A percentile compares a stretch with the other conserved stretches of the same genome.
Conservation (phyloP, 2,329 filamentous ascomycete genomes). For the Cladosporium sp. region DNA sequence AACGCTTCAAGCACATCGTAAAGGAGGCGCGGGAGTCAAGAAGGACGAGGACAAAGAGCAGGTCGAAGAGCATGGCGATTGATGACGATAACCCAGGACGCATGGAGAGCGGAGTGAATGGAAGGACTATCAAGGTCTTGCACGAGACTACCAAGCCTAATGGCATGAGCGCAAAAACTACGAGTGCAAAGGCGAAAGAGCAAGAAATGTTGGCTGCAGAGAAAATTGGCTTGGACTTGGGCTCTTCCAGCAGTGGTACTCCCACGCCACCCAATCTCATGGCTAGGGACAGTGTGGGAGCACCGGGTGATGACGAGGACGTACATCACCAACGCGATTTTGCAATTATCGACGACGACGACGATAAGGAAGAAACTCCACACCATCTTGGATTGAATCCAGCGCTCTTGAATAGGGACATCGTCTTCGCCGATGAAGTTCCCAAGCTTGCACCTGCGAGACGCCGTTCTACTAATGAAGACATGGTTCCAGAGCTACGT, state of each 20-base stretch:
- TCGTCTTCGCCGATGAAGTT: constrained; percentile 69
- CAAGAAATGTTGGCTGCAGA: constrained; percentile 40
- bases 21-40: constrained; percentile 69
- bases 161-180: constrained; percentile 49
- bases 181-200: constrained; percentile 51
- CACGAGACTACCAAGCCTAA: constrained; percentile 56
- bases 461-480: constrained; percentile 42
- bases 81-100: constrained; percentile 49
- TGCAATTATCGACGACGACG: constrained; percentile 18
- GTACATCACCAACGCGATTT: background rate
- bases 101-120: constrained; percentile 56
- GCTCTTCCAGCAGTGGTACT: constrained; percentile 21
- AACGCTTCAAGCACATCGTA: constrained; percentile 83
- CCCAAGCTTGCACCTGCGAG: constrained; percentile 29
- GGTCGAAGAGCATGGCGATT: constrained; percentile 24
- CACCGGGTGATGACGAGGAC: background rate
- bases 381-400: constrained; percentile 33
- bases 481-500: constrained; percentile 57
- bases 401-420: constrained; percentile 45
- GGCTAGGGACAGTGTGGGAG: constrained; percentile 3
- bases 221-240: constrained; percentile 45
- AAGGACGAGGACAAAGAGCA: constrained; percentile 60
- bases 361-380: constrained; percentile 18
- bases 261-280: constrained; percentile 14
- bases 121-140: constrained; percentile 66